Evolutionary conservation across 768 basidiomycete genomes (phyloP).

Genomic region (Pisolithus marmoratus): DNA sequence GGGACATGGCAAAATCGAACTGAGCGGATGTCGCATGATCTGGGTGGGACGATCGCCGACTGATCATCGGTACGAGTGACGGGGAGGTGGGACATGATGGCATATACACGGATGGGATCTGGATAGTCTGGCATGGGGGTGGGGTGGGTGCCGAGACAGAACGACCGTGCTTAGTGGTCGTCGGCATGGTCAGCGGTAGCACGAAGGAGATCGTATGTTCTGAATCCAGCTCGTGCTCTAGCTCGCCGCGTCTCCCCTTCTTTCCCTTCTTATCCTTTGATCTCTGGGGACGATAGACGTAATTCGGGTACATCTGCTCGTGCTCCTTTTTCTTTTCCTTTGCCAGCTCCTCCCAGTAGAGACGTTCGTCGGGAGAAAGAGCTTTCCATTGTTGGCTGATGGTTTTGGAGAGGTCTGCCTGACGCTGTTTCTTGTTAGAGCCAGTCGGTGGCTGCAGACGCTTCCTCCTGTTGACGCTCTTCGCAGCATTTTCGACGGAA

Average conservation of each 20-base stretch:
- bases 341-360: constrained; percentile 71
- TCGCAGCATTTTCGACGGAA: constrained; percentile 78
- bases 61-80: constrained; percentile 49
- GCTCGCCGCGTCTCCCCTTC: constrained; percentile 31
- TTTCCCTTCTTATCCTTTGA: constrained; percentile 42
- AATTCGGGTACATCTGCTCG: constrained; percentile 67
- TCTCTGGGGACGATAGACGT: constrained; percentile 74
- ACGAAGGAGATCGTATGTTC: constrained; percentile 47
- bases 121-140: constrained; percentile 60
- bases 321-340: constrained; percentile 80
- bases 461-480: constrained; percentile 57
- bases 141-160: constrained; percentile 60
- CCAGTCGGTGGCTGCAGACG: constrained; percentile 20
- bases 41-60: constrained; percentile 50
- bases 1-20: constrained; percentile 51
- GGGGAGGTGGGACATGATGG: constrained; percentile 65
- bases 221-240: constrained; percentile 41
- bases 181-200: constrained; percentile 33
- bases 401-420: constrained; percentile 75
- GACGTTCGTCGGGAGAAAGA: constrained; percentile 57
- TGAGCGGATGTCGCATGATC: constrained; percentile 40
- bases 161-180: constrained; percentile 42
- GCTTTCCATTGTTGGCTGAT: constrained; percentile 80
- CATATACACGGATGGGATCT: constrained; percentile 58
- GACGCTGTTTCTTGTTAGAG: constrained; percentile 66